These are phyloP conservation scores for Rhinocladiella mackenziei DNA, from an alignment of 2,329 filamentous ascomycete species.

Conservation along the genomic window DNA sequence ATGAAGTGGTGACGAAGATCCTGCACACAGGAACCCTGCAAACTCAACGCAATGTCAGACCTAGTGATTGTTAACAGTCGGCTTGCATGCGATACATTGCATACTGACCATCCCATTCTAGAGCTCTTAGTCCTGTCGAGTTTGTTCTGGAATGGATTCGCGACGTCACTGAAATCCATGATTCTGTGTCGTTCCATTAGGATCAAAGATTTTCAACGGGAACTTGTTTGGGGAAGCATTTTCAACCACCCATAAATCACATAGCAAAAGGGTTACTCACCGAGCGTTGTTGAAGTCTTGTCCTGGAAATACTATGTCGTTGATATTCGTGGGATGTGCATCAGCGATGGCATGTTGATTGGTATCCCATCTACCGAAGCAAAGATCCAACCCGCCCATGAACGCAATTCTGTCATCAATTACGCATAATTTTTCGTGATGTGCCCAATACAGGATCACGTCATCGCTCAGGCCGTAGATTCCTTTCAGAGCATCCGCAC, in stretches of 20 bases:
- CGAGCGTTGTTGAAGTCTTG: conserved; percentile 89
- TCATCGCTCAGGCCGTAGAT: conserved; percentile 79
- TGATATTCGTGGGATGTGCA: conserved; percentile 72
- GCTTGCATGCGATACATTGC: background rate
- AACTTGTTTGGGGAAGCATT: background rate
- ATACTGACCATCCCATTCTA: conserved; percentile 72
- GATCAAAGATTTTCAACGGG: background rate
- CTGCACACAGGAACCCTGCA: conserved; percentile 69
- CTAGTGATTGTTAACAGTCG: conserved; percentile 4
- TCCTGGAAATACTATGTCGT: conserved; percentile 75
- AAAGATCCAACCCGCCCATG: conserved; percentile 88
- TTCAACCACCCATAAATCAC: too few relatives aligned
- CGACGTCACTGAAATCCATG: conserved; percentile 73
- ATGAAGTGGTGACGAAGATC: conserved; percentile 75
- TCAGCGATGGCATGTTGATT: conserved; percentile 82
- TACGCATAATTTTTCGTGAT: conserved; percentile 86
- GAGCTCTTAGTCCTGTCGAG: conserved; percentile 73
- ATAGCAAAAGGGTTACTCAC: too few relatives aligned
- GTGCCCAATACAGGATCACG: conserved; percentile 84
- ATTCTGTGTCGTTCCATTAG: conserved; percentile 49
- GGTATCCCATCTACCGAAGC: conserved; percentile 84
- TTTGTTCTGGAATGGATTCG: conserved; percentile 80
- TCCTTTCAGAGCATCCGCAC: conserved; percentile 68
- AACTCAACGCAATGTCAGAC: conserved; percentile 73
- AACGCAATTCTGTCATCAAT: conserved; percentile 77